phyloP scores from a whole-genome alignment of 2,329 filamentous ascomycete species.

The Dendryphion nanum region DNA sequence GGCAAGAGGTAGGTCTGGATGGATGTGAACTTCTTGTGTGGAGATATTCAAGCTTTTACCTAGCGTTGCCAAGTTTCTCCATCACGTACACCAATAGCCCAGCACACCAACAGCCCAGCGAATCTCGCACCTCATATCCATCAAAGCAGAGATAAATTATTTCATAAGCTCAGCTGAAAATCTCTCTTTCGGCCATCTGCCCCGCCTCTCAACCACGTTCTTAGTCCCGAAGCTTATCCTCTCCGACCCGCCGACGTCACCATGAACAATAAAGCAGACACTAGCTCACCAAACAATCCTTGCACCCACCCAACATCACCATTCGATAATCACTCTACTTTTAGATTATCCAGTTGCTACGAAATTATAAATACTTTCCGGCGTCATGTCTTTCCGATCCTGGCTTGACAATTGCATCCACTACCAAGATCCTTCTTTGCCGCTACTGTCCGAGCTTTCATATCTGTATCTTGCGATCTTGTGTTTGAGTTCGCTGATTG shows the following conservation, averaged over 20 bases:
- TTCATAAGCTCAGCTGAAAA: no score
- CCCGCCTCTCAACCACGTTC: slow-evolving; percentile 6
- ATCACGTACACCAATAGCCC: no score
- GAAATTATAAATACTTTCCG: neutral
- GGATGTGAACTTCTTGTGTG: no score
- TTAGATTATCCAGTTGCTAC: neutral
- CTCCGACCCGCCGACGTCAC: neutral
- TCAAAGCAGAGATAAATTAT: no score
- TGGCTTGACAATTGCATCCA: slow-evolving; percentile 29
- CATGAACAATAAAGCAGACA: neutral
- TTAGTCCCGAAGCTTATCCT: neutral
- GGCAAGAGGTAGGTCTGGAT: no score
- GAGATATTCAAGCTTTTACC: no score
- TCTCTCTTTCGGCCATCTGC: no score
- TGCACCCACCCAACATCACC: neutral
- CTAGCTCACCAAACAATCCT: neutral
- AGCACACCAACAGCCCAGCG: no score
- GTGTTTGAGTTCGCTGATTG: slow-evolving; percentile 21
- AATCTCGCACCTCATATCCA: no score
- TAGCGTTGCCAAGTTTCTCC: no score
- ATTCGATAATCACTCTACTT: no score
- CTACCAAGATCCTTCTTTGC: slow-evolving; percentile 31
- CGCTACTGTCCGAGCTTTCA: slow-evolving; percentile 27
- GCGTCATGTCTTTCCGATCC: neutral
- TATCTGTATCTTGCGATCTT: slow-evolving; percentile 30